Evolutionary conservation across 2,329 filamentous ascomycete species (phyloP), one percentile per base, ranked within the genome.

Genomic region (Aureobasidium subglaciale): DNA sequence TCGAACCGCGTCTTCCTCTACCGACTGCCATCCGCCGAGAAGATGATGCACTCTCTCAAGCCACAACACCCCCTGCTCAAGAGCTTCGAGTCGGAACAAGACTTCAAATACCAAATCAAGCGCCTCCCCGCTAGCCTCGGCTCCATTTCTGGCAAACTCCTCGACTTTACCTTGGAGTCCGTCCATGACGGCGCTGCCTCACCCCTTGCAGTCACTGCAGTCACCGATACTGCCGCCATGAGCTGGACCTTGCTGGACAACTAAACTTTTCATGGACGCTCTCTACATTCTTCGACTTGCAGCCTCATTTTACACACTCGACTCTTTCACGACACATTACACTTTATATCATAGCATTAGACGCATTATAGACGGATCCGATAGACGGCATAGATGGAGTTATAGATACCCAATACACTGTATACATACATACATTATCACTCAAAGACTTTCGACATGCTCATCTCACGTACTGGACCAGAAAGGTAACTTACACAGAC

Each of bases 1-100:
- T 34, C 60, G 61, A 62, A 13, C 62, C 64, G 46, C 53, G 30
- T 67, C 5, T 68, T 67, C 56, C 46, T 66, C 10, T 68, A 67
- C 55, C 60, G 65, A 15, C 16, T 68, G 34, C 67, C 67, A 5
- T 58, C 40, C 3, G 24, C 54, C 30, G 46, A 60, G 52, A 40
- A 62, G 37, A 35, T 64, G 41, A 57, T 48, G n/a, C 40, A 52
- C 10, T 60, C 42, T 20, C 58, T 62, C n/a, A 56, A 52, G 18
- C 25, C 25, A 24, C 22, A 48, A 18, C 46, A 56, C 11, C 56
- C 53, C 25, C 27, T 46, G n/a, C 13, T 41, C 5, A 15, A 30
- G 22, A 42, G 30, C 15, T 10, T 37, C 35, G 48, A 53, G 20
- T 15, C 30, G 1, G 46, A 53, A 13, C 11, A 53, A 7, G 35